These are phyloP conservation scores for Chalara sp. DNA, from an alignment of 2,329 filamentous ascomycete genomes.

Conservation along the genomic window DNA sequence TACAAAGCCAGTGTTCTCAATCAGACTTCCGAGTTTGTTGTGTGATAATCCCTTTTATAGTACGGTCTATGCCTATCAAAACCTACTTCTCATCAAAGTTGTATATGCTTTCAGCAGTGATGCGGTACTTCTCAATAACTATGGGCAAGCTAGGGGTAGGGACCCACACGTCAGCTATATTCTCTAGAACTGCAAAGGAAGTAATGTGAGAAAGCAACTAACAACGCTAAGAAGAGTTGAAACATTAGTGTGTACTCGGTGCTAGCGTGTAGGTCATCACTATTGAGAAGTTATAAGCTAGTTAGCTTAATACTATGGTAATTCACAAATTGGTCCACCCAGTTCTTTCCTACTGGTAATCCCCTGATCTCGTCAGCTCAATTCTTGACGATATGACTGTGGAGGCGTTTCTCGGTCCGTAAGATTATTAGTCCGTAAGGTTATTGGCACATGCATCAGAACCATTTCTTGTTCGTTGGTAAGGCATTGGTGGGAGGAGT, in stretches of 20 bases:
- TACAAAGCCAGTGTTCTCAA: too few species aligned
- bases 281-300: conserved; percentile 7
- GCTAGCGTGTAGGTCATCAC: conserved; percentile 4
- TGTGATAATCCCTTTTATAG: conserved; percentile 1
- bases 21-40: too few species aligned
- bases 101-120: conserved; percentile 6
- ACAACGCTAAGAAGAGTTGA: conserved; percentile 2
- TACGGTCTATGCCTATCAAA: conserved; percentile 1
- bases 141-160: background rate
- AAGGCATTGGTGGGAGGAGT: too few species aligned
- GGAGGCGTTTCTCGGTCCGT: too few species aligned
- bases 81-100: conserved; percentile 6
- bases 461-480: too few species aligned
- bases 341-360: conserved; percentile 5
- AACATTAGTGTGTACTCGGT: conserved; percentile 4
- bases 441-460: too few species aligned
- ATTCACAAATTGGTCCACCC: conserved; percentile 1
- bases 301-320: conserved; percentile 1
- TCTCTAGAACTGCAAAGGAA: background rate
- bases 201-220: background rate
- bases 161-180: background rate
- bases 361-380: too few species aligned
- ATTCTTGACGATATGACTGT: too few species aligned
- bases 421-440: too few species aligned
- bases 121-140: conserved; percentile 3